A percentile compares a stretch with the other conserved stretches of the same genome.
Conservation (phyloP, 2,329 filamentous ascomycete species). For the Pseudogymnoascus sp. region DNA sequence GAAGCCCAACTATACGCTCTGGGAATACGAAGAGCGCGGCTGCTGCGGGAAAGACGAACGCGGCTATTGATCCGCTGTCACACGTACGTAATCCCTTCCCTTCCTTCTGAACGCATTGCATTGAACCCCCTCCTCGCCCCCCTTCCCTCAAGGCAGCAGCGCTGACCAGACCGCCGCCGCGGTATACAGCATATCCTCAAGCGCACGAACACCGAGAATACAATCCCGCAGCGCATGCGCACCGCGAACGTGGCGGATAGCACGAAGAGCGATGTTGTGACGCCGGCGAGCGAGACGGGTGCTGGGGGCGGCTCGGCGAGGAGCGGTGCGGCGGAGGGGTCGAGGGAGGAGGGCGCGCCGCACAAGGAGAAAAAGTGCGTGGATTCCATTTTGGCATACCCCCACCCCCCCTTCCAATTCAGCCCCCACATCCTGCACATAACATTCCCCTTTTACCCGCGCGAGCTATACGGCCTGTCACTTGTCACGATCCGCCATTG, state of each 20-base stretch:
- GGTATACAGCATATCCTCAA: constrained; percentile 46
- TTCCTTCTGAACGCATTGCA: background rate
- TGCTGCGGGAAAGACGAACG: background rate
- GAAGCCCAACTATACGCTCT: background rate
- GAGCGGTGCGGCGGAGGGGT: constrained; percentile 30
- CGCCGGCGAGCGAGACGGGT: constrained; percentile 15
- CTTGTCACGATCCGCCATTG: background rate
- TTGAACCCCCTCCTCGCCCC: background rate
- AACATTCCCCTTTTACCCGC: background rate
- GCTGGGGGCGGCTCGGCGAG: constrained; percentile 28
- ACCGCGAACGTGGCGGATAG: constrained; percentile 44
- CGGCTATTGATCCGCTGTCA: constrained; percentile 57
- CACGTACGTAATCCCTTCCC: constrained; percentile 41
- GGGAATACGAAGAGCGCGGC: background rate
- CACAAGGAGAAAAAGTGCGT: constrained; percentile 59
- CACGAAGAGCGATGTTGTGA: constrained; percentile 32
- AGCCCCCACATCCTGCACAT: background rate
- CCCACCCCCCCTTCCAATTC: background rate
- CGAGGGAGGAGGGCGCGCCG: constrained; percentile 23
- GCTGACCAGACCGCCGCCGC: background rate
- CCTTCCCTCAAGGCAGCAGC: background rate
- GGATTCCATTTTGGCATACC: background rate
- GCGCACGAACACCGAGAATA: constrained; percentile 55
- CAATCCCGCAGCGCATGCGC: constrained; percentile 43
- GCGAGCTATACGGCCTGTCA: background rate